A percentile compares a stretch with the other conserved stretches of the same genome.
Conservation (phyloP, 176 grass and related monocot species). For the Oryza australiensis region DNA sequence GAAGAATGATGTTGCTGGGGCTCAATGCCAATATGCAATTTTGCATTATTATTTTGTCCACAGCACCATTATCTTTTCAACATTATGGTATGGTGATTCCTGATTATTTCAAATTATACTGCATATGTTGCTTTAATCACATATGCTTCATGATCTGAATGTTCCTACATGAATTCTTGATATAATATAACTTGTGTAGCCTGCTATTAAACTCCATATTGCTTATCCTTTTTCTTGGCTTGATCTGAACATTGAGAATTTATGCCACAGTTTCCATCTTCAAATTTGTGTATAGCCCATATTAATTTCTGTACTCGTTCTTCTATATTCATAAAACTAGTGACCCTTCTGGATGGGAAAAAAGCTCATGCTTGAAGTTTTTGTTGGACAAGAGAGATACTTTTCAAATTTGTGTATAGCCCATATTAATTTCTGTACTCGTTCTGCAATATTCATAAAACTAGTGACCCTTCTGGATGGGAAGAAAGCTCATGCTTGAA, state of each 20-base stretch:
- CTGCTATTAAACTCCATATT: not conserved
- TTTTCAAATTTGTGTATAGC: slow-evolving; percentile 5
- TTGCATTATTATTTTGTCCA: slow-evolving; percentile 3
- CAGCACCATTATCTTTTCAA: not conserved
- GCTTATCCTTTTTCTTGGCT: slow-evolving; percentile 18
- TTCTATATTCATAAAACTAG: slow-evolving; percentile 45
- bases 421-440: slow-evolving; percentile 19
- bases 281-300: not conserved
- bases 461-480: slow-evolving; percentile 91
- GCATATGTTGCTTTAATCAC: not conserved
- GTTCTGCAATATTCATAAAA: slow-evolving; percentile 29
- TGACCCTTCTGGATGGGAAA: slow-evolving; percentile 94
- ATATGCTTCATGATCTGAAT: not conserved
- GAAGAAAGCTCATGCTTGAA: slow-evolving; percentile 98
- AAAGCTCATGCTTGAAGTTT: slow-evolving; percentile 94
- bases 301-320: slow-evolving; percentile 22
- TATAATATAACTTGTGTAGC: not conserved
- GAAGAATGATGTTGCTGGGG: not conserved
- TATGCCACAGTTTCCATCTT: not conserved
- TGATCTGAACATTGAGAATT: not conserved
- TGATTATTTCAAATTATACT: not conserved
- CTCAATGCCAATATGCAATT: not conserved
- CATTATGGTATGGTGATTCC: slow-evolving; percentile 9
- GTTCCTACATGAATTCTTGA: slow-evolving; percentile 7
- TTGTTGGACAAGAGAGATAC: slow-evolving; percentile 94